Evolutionary conservation across 164 flowering plant species (phyloP), one percentile per base, ranked within the genome.

Genomic region (Litsea cubeba): DNA sequence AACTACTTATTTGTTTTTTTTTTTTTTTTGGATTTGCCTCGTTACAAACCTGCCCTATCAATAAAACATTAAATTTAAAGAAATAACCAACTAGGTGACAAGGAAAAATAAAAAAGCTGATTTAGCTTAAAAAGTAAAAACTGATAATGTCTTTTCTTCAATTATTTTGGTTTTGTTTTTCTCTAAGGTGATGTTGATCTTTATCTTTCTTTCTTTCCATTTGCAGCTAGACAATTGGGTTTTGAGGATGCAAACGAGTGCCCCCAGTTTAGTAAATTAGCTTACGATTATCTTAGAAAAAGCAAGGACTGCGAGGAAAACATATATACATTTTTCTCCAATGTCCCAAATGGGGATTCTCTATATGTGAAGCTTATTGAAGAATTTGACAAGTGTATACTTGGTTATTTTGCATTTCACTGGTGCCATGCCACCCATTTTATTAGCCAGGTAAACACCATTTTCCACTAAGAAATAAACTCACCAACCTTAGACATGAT

Each of bases 161-260:
- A 35, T 35, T 7, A 35, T 35, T 35, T 7, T 40, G 46, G 11
- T 30, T 30, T 30, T 20, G 5, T 62, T 23, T 62, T n/a, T 1
- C 23, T 67, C 32, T 28, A 17, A 30, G 32, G 11, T 67, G 35
- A n/a, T 10, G 18, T 30, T 60, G 12, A 70, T 40, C 7, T 50
- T 51, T 7, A 22, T 54, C 12, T 14, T 32, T 63, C 24, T 40
- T 65, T 54, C 14, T 25, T 32, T 24, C 50, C 69, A 17, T 65
- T 5, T 69, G 80, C 81, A 95, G 99, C 91, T 14, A 88, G 97
- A 82, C 99, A 95, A 76, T 32, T 95, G 68, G 99, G 95, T 26
- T 85, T 95, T 78, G 80, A 50, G 65, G 94, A 90, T 73, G 69
- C 76, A 23, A 81, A 71, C 5, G 89, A 89, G 77, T 88, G 92